These are phyloP conservation scores for Phialophora tarda DNA, from an alignment of 2,329 filamentous ascomycete species.

Conservation along the genomic window DNA sequence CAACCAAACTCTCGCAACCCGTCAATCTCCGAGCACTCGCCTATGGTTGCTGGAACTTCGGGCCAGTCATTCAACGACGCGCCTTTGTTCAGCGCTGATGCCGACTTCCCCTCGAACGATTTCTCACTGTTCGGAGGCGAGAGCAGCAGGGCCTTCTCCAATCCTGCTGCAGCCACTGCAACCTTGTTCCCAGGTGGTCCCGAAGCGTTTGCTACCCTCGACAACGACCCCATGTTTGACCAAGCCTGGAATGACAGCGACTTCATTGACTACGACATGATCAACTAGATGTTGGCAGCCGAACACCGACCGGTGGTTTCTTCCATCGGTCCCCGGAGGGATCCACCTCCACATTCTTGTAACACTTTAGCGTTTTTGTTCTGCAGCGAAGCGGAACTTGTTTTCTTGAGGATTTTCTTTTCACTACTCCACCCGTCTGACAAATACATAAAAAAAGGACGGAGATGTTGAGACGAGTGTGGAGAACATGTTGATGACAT, in stretches of 20 bases:
- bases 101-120: conserved; percentile 34
- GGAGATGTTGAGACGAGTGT: conserved; percentile 30
- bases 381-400: neutral
- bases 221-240: conserved; percentile 36
- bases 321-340: neutral
- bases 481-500: conserved; percentile 17
- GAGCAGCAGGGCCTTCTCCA: conserved; percentile 36
- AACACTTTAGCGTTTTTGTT: conserved; percentile 6
- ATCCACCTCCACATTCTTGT: conserved; percentile 13
- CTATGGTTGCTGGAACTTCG: conserved; percentile 36
- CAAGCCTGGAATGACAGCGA: conserved; percentile 30
- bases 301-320: neutral
- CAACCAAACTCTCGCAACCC: conserved; percentile 38
- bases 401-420: conserved; percentile 16
- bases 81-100: conserved; percentile 24
- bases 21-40: conserved; percentile 37
- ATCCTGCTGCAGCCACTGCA: conserved; percentile 35
- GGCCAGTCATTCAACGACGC: conserved; percentile 30
- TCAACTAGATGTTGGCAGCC: conserved; percentile 17
- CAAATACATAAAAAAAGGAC: conserved; percentile 29
- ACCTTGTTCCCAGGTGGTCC: conserved; percentile 38
- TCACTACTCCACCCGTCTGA: conserved; percentile 36
- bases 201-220: conserved; percentile 31
- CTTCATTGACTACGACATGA: conserved; percentile 35
- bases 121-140: conserved; percentile 38